Evolutionary conservation across 768 basidiomycete genomes (phyloP).

Genomic region (Tulasnella sp.): DNA sequence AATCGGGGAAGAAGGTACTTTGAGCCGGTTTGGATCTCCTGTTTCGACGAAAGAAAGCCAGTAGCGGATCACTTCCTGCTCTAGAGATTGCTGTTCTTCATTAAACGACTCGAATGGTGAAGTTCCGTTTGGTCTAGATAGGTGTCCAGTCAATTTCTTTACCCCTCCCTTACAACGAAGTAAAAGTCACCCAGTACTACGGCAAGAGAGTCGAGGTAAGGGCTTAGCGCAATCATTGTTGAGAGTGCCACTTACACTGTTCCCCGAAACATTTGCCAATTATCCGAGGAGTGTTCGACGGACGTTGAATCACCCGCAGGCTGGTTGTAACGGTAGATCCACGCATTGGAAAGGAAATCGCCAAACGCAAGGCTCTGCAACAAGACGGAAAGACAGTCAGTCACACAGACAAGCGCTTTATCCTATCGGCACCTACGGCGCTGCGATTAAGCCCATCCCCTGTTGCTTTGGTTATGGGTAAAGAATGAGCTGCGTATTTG

Average conservation of each 20-base stretch:
- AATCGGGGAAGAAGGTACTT: background rate
- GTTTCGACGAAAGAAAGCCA: slow-evolving; percentile 8
- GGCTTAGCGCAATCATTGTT: background rate
- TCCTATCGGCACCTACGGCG: background rate
- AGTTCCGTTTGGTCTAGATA: slow-evolving; percentile 12
- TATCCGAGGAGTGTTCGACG: slow-evolving; percentile 1
- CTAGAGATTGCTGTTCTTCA: background rate
- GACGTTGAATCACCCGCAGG: background rate
- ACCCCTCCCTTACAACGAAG: background rate
- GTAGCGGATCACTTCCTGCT: slow-evolving; percentile 6
- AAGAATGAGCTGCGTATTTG: background rate
- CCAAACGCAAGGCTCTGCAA: background rate
- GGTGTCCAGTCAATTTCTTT: too few relatives aligned
- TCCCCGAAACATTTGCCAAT: background rate
- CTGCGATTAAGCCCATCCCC: background rate
- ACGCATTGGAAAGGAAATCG: background rate
- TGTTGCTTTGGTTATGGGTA: background rate
- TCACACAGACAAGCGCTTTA: background rate
- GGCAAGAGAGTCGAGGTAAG: background rate
- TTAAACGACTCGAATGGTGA: background rate
- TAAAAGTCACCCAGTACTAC: background rate
- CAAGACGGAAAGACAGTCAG: background rate
- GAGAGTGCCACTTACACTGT: background rate
- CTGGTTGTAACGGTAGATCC: slow-evolving; percentile 1
- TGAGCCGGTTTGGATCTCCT: slow-evolving; percentile 6